These are phyloP conservation scores for Nemania abortiva DNA, from an alignment of 2,329 filamentous ascomycete species.

Conservation along the genomic window DNA sequence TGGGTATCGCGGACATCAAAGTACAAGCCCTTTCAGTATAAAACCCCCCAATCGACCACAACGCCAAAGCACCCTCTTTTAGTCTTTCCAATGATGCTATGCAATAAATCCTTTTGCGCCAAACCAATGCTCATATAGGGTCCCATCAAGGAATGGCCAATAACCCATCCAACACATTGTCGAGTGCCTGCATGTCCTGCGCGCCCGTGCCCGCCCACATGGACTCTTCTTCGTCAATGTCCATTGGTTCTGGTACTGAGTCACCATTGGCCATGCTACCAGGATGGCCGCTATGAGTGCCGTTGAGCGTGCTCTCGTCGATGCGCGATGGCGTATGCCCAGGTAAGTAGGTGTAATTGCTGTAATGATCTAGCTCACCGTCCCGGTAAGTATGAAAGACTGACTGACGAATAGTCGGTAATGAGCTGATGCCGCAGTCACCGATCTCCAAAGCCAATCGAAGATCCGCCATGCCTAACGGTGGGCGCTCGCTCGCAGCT, in stretches of 20 bases:
- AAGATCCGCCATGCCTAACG: slow-evolving; percentile 82
- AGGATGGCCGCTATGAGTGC: slow-evolving; percentile 14
- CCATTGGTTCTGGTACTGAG: slow-evolving; percentile 65
- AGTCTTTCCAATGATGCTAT: slow-evolving; percentile 36
- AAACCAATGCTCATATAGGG: slow-evolving; percentile 33
- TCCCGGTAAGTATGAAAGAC: slow-evolving; percentile 80
- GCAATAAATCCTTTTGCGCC: slow-evolving; percentile 37
- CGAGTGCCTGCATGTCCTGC: slow-evolving; percentile 65
- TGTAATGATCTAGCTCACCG: slow-evolving; percentile 77
- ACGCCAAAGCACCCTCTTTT: slow-evolving; percentile 38
- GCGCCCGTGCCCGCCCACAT: slow-evolving; percentile 72
- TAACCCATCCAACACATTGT: slow-evolving; percentile 69
- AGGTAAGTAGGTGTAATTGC: slow-evolving; percentile 68
- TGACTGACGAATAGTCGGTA: slow-evolving; percentile 78
- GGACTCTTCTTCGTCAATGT: slow-evolving; percentile 64
- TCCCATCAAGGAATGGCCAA: slow-evolving; percentile 57
- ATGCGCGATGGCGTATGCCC: slow-evolving; percentile 49
- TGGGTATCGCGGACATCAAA: slow-evolving; percentile 38
- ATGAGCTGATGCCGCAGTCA: slow-evolving; percentile 80
- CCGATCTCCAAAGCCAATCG: slow-evolving; percentile 80
- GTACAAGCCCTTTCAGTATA: slow-evolving; percentile 23
- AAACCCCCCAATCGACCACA: slow-evolving; percentile 12
- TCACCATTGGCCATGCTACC: slow-evolving; percentile 57
- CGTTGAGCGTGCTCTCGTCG: slow-evolving; percentile 44
- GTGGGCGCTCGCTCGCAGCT: slow-evolving; percentile 76